Evolutionary conservation across 148 eudicot genomes (phyloP), one percentile per base, ranked within the genome.

Genomic region (Hydrangea macrophylla): DNA sequence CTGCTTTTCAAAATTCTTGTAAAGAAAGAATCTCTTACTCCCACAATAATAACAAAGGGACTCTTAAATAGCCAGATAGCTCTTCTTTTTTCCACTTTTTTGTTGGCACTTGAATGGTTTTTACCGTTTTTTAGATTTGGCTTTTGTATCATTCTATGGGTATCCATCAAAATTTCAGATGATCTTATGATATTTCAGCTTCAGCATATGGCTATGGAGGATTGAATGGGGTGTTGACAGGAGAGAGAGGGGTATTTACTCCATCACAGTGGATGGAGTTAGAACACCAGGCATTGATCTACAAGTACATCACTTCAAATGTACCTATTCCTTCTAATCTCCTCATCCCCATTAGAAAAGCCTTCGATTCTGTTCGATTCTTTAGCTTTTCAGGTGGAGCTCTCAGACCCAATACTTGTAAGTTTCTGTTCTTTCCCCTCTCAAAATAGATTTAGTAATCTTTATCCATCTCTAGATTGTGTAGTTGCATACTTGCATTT

Each of bases 211-310:
- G 69, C 27, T 76, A 71, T 58, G 79, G 73, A 73, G 87, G 86
- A 23, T 55, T 81, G 74, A 82, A 66, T 64, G 84, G 81, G 63
- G 56, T 79, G 24, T 12, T 77, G 28, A 4, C 70, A 50, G 86
- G 84, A 40, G 65, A 75, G 0, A 78, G 72, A 72, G 86, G 92
- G 17, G 81, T 84, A 58, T 88, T 88, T 31, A 85, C 92, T 58
- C 81, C 85, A 27, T 85, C 90, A 55, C 92, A 88, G 24, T 88
- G 85, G 87, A 80, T 85, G 83, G 90, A 88, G 73, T 62, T 88
- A 2, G 84, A 88, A 64, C 92, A 88, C 25, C 92, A 88, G 62
- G 90, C 92, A 9, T 72, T 88, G 85, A 85, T 88, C 76, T 88
- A 82, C 70, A 88, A 83, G 62, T 81, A 88, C 70, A 81, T 88